A percentile compares a stretch with the other conserved stretches of the same genome.
Evolutionary conservation across 371 early-diverging fungal genomes (phyloP).

Genomic region (Batrachochytrium dendrobatidis): DNA sequence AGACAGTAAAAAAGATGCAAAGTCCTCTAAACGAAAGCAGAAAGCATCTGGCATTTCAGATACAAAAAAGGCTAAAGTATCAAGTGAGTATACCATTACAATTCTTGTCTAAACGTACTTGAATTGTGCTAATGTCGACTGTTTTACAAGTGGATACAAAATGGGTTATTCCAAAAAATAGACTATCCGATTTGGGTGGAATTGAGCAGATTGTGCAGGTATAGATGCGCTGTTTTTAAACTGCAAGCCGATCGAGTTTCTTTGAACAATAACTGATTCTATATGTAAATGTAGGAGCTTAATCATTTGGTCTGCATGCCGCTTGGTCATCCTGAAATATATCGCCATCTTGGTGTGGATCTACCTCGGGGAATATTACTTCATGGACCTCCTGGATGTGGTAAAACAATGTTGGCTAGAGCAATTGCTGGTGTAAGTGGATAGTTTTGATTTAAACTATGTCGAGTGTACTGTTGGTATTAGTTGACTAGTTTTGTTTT

Average conservation of each 20-base stretch:
- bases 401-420: conserved; percentile 88
- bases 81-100: background rate
- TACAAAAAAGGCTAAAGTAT: conserved; percentile 3
- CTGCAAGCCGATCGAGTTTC: background rate
- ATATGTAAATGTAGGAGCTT: conserved; percentile 55
- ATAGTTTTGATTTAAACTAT: too few species aligned
- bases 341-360: conserved; percentile 89
- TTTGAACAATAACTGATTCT: background rate
- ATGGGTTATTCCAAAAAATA: conserved; percentile 52
- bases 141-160: conserved; percentile 16
- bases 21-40: background rate
- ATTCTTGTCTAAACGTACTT: background rate
- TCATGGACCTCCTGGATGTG: conserved; percentile 90
- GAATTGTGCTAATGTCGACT: background rate
- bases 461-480: background rate
- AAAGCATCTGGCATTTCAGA: background rate
- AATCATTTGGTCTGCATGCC: conserved; percentile 96
- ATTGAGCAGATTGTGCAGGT: conserved; percentile 76
- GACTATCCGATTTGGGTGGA: conserved; percentile 80
- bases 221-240: background rate
- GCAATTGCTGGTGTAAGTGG: conserved; percentile 89
- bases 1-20: background rate
- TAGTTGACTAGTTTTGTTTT: conserved; percentile 16
- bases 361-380: conserved; percentile 96
- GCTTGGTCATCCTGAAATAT: conserved; percentile 93